Percentiles rank a stretch among this genome's conserved stretches.
Evolutionary conservation across 768 basidiomycete genomes (phyloP).

Genomic region (Boletellus emodensis): DNA sequence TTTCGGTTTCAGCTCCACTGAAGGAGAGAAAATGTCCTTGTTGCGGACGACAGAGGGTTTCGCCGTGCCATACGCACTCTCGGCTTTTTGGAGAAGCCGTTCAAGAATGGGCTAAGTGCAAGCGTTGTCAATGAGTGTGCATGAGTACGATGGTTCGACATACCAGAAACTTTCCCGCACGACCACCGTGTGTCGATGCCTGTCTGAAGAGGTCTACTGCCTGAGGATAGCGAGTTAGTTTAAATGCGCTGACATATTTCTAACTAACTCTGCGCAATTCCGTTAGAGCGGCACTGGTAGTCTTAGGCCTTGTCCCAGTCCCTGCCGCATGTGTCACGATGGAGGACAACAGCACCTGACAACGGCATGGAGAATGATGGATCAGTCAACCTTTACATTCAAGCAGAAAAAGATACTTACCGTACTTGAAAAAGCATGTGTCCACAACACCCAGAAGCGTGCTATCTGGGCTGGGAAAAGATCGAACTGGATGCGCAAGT

Average conservation of each 20-base stretch:
- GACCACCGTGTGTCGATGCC: constrained; percentile 59
- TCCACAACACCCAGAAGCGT: constrained; percentile 71
- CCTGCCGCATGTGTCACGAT: constrained; percentile 66
- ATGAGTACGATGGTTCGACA: constrained; percentile 17
- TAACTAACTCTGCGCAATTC: constrained; percentile 46
- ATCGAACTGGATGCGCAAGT: constrained; percentile 45
- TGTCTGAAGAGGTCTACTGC: constrained; percentile 63
- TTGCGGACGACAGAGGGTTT: constrained; percentile 42
- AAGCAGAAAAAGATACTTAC: constrained; percentile 34
- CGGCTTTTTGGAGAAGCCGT: constrained; percentile 59
- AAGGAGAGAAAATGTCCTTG: constrained; percentile 55
- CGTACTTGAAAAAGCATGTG: constrained; percentile 63
- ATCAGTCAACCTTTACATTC: background rate
- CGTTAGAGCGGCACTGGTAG: constrained; percentile 64
- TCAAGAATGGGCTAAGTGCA: constrained; percentile 58
- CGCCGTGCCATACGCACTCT: constrained; percentile 46
- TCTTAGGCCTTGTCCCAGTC: constrained; percentile 48
- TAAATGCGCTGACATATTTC: background rate
- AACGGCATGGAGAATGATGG: background rate
- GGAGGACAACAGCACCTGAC: constrained; percentile 70
- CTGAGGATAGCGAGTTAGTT: constrained; percentile 8
- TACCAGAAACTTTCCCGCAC: constrained; percentile 69
- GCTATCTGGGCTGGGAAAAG: constrained; percentile 56
- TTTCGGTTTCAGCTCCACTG: constrained; percentile 42
- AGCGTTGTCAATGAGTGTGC: constrained; percentile 1